Conservation (phyloP, 2,329 filamentous ascomycete species). For the Cordyceps cateniannulata region DNA sequence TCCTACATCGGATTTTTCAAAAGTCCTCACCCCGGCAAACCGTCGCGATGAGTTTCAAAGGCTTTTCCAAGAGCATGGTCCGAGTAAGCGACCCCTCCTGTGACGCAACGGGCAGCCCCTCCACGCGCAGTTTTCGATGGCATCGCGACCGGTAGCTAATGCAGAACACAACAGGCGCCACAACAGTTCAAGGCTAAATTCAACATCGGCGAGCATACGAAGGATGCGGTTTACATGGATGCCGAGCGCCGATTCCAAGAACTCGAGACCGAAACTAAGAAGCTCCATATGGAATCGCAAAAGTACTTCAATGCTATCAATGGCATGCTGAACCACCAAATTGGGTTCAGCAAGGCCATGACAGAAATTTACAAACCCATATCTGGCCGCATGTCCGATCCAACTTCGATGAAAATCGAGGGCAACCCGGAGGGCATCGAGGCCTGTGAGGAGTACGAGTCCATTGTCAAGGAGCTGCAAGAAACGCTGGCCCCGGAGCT, state of each 20-base stretch:
- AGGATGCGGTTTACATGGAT: slow-evolving; percentile 91
- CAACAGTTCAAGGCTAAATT: slow-evolving; percentile 89
- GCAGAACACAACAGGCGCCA: slow-evolving; percentile 55
- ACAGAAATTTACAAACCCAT: slow-evolving; percentile 98
- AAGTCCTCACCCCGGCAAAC: not conserved
- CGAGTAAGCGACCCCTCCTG: slow-evolving; percentile 53
- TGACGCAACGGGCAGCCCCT: slow-evolving; percentile 13
- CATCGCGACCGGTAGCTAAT: slow-evolving; percentile 3
- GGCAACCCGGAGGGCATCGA: slow-evolving; percentile 89
- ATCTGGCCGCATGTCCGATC: slow-evolving; percentile 90
- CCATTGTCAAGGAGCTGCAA: slow-evolving; percentile 82
- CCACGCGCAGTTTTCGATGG: slow-evolving; percentile 4
- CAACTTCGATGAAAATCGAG: slow-evolving; percentile 71
- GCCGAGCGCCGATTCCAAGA: slow-evolving; percentile 91
- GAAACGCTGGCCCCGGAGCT: slow-evolving; percentile 84
- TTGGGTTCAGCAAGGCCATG: slow-evolving; percentile 95
- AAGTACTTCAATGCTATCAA: slow-evolving; percentile 99
- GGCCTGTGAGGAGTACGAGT: slow-evolving; percentile 94
- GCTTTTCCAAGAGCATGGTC: slow-evolving; percentile 82
- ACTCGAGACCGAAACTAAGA: slow-evolving; percentile 92
- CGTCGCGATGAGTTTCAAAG: slow-evolving; percentile 84
- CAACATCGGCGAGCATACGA: slow-evolving; percentile 92
- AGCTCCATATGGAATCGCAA: slow-evolving; percentile 90
- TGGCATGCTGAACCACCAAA: slow-evolving; percentile 94
- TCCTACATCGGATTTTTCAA: not conserved